phyloP scores from a whole-genome alignment of 371 early-diverging fungal genomes.

The Apophysomyces ossiformis region DNA sequence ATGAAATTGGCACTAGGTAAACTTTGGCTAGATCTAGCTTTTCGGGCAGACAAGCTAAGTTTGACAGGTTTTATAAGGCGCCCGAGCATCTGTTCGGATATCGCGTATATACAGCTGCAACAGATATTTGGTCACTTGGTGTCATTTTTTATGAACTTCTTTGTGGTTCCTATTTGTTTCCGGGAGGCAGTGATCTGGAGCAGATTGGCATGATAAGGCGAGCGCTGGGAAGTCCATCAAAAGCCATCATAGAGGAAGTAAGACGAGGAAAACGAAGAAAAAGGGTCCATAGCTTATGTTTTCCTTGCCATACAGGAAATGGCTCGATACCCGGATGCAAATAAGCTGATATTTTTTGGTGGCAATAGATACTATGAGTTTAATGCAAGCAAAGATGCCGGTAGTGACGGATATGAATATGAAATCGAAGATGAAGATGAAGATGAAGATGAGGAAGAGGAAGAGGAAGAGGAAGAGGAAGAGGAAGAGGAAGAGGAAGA shows the following conservation, averaged over 20 bases:
- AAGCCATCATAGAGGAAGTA: slow-evolving; percentile 28
- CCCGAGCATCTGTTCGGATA: slow-evolving; percentile 53
- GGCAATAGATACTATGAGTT: slow-evolving; percentile 17
- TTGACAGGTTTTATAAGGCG: slow-evolving; percentile 47
- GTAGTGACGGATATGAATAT: no score
- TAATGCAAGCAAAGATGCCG: no score
- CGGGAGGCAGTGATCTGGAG: slow-evolving; percentile 49
- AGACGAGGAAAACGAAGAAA: not conserved
- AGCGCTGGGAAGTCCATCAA: slow-evolving; percentile 38
- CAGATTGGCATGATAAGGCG: slow-evolving; percentile 45
- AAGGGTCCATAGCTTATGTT: no score
- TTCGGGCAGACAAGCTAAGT: not conserved
- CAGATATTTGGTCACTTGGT: slow-evolving; percentile 55
- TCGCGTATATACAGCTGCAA: slow-evolving; percentile 36
- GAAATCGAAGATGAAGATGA: slow-evolving; percentile 30
- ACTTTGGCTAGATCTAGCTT: not conserved
- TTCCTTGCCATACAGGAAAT: slow-evolving; percentile 35
- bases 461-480: slow-evolving; percentile 31
- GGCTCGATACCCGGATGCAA: slow-evolving; percentile 38
- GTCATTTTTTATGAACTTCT: slow-evolving; percentile 36
- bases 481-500: slow-evolving; percentile 21
- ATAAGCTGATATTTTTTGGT: slow-evolving; percentile 48
- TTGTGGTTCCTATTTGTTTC: slow-evolving; percentile 37
- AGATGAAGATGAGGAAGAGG: slow-evolving; percentile 36
- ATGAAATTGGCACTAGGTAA: slow-evolving; percentile 52